phyloP scores from a whole-genome alignment of 2,329 filamentous ascomycete genomes.

The Ceratocystis albifundus region DNA sequence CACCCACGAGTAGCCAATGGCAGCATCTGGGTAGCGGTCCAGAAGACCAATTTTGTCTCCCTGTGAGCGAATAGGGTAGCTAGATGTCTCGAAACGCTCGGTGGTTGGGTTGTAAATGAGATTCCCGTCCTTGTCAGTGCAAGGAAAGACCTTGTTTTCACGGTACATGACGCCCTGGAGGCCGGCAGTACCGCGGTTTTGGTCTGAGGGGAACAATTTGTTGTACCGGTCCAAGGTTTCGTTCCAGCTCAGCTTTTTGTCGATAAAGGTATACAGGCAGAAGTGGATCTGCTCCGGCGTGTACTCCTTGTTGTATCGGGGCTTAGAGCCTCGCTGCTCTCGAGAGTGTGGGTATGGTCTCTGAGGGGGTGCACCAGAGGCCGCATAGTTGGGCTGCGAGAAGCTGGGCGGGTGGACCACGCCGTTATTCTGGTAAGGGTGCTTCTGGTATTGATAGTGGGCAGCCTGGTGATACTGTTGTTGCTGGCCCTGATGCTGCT shows the following conservation, averaged over 20 bases:
- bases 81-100: conserved; percentile 24
- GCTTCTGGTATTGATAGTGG: not conserved
- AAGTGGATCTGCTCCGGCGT: conserved; percentile 36
- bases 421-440: too few species aligned
- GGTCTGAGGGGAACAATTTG: conserved; percentile 22
- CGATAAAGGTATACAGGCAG: conserved; percentile 36
- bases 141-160: conserved; percentile 34
- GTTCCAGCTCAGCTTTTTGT: conserved; percentile 35
- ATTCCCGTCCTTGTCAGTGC: conserved; percentile 34
- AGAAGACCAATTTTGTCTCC: conserved; percentile 28
- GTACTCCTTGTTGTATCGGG: conserved; percentile 34
- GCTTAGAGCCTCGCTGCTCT: conserved; percentile 22
- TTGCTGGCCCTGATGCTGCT: not conserved
- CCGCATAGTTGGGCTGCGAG: conserved; percentile 7
- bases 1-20: conserved; percentile 38
- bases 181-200: conserved; percentile 26
- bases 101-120: conserved; percentile 34
- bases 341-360: not conserved
- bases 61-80: conserved; percentile 26
- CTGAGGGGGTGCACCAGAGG: not conserved
- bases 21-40: conserved; percentile 38
- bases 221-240: conserved; percentile 21
- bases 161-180: conserved; percentile 37
- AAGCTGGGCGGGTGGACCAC: conserved; percentile 1
- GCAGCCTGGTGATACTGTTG: conserved; percentile 6